Conservation (phyloP, 768 basidiomycete species). For the Chalciporus sphaerocephalus region DNA sequence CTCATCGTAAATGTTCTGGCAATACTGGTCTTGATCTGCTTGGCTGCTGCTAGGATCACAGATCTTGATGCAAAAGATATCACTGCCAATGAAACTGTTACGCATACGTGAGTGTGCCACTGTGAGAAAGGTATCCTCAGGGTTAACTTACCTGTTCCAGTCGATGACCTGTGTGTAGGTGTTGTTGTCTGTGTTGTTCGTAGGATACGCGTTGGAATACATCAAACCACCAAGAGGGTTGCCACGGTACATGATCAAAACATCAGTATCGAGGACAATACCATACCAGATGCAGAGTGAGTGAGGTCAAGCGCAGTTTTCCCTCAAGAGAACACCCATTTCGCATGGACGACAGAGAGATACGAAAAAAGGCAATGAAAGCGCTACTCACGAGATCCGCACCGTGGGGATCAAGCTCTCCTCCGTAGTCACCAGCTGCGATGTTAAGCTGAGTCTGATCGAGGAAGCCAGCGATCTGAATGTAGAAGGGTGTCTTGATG, state of each 20-base stretch:
- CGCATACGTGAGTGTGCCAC: background rate
- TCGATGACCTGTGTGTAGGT: slow-evolving; percentile 52
- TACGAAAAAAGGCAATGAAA: no score
- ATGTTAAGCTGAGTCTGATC: slow-evolving; percentile 60
- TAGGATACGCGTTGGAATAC: slow-evolving; percentile 56
- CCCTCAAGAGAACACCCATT: no score
- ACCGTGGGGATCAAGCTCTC: slow-evolving; percentile 75
- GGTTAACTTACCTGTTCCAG: slow-evolving; percentile 62
- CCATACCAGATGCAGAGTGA: no score
- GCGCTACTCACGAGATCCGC: slow-evolving; percentile 50
- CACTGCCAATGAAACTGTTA: slow-evolving; percentile 58
- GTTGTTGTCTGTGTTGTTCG: slow-evolving; percentile 34
- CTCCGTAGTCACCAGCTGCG: slow-evolving; percentile 53
- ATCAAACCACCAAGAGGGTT: slow-evolving; percentile 74
- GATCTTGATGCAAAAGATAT: slow-evolving; percentile 63
- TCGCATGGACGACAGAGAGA: no score
- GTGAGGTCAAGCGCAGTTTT: no score
- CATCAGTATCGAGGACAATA: no score
- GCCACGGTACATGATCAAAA: slow-evolving; percentile 55
- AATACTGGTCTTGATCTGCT: slow-evolving; percentile 41
- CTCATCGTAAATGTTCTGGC: slow-evolving; percentile 70
- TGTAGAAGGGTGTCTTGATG: slow-evolving; percentile 52
- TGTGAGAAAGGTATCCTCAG: background rate
- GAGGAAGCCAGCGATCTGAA: slow-evolving; percentile 59
- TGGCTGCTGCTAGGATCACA: slow-evolving; percentile 54